These are phyloP conservation scores for Neurospora sp. DNA, from an alignment of 2,329 filamentous ascomycete genomes.

Conservation along the genomic window DNA sequence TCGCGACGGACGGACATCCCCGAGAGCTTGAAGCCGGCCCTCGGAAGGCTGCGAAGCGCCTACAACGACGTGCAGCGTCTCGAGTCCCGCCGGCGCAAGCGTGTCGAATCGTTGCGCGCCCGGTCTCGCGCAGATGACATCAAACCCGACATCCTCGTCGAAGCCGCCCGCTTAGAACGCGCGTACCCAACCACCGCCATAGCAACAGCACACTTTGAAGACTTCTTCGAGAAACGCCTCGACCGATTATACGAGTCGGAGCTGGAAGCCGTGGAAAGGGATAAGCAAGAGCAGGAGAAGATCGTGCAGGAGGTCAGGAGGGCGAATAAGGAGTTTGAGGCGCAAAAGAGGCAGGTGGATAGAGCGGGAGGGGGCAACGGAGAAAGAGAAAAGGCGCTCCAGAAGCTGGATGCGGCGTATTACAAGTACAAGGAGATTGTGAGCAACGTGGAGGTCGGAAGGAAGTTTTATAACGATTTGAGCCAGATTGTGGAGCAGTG, in stretches of 20 bases:
- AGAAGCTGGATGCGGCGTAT: slow-evolving; percentile 82
- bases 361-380: slow-evolving; percentile 35
- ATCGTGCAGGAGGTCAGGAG: slow-evolving; percentile 59
- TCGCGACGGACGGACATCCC: slow-evolving; percentile 71
- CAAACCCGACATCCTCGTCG: slow-evolving; percentile 69
- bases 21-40: slow-evolving; percentile 68
- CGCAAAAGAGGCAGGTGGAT: slow-evolving; percentile 54
- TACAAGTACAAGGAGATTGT: slow-evolving; percentile 95
- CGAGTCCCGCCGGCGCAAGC: slow-evolving; percentile 69
- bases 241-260: slow-evolving; percentile 69
- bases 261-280: slow-evolving; percentile 57
- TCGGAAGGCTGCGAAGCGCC: slow-evolving; percentile 63
- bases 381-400: slow-evolving; percentile 77
- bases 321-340: slow-evolving; percentile 68
- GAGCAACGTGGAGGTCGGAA: slow-evolving; percentile 77
- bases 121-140: slow-evolving; percentile 84
- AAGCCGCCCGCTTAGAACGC: slow-evolving; percentile 77
- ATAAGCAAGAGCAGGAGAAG: slow-evolving; percentile 66
- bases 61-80: slow-evolving; percentile 80
- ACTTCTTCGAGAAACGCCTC: slow-evolving; percentile 76
- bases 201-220: slow-evolving; percentile 82
- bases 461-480: slow-evolving; percentile 96
- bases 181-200: slow-evolving; percentile 77
- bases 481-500: slow-evolving; percentile 77
- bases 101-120: slow-evolving; percentile 66